Conservation (phyloP, 257 asterid genomes). For the Salvia rosmarinus region DNA sequence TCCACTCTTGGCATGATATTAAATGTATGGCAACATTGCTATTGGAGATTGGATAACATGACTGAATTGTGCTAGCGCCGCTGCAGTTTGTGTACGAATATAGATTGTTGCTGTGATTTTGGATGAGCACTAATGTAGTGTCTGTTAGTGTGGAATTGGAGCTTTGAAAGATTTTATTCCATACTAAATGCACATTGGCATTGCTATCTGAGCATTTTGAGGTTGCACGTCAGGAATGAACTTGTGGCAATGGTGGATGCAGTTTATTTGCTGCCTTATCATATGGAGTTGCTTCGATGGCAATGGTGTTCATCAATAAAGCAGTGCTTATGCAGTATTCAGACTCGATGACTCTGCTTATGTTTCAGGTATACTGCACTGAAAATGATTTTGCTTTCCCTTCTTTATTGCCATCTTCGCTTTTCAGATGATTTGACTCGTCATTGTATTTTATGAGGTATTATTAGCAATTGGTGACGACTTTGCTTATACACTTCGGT, state of each 20-base stretch:
- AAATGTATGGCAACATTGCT: neutral
- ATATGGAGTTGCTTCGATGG: constrained; percentile 91
- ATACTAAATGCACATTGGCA: neutral
- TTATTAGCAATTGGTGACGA: constrained; percentile 85
- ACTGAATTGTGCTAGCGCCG: constrained; percentile 14
- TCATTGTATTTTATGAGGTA: constrained; percentile 41
- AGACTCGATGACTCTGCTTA: constrained; percentile 84
- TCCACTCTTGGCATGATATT: neutral
- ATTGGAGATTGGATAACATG: constrained; percentile 4
- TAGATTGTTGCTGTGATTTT: neutral
- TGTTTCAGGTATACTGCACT: constrained; percentile 68
- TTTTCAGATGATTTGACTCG: constrained; percentile 44
- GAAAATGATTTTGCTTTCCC: neutral
- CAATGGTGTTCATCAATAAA: constrained; percentile 96
- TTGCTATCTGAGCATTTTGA: constrained; percentile 15
- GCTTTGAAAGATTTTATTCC: neutral
- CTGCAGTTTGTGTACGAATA: constrained; percentile 46
- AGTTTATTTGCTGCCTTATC: constrained; percentile 79
- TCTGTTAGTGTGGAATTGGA: neutral
- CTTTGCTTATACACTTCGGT: constrained; percentile 81
- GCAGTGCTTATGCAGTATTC: constrained; percentile 92
- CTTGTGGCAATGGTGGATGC: constrained; percentile 33
- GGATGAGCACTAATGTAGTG: neutral
- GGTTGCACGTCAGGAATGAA: neutral
- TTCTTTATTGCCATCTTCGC: neutral